Evolutionary conservation across 352 stramenopile genomes (phyloP).

Genomic region (Globisporangium apiculatum): DNA sequence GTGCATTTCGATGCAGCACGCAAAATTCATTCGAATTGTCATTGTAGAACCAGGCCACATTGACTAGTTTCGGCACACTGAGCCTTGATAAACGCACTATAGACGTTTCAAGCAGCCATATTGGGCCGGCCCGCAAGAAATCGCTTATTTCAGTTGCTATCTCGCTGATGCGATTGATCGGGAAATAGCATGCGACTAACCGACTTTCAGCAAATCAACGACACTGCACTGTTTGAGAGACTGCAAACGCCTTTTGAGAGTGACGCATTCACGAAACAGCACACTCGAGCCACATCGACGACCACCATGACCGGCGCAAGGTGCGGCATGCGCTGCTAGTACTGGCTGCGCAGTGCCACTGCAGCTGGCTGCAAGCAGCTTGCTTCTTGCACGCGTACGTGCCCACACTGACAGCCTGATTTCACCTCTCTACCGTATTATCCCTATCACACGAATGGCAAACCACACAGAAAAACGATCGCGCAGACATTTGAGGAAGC

Average conservation of each 20-base stretch:
- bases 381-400: too few species aligned
- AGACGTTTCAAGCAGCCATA: not conserved
- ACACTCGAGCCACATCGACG: not conserved
- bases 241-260: not conserved
- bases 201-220: not conserved
- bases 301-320: not conserved
- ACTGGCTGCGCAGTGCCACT: not conserved
- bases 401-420: not conserved
- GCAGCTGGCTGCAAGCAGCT: too few species aligned
- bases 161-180: not conserved
- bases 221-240: not conserved
- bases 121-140: not conserved
- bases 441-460: too few species aligned
- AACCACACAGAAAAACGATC: constrained; percentile 43
- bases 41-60: not conserved
- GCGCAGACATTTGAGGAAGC: constrained; percentile 50
- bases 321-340: not conserved
- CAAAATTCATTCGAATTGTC: not conserved
- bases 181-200: not conserved
- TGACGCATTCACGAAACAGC: constrained; percentile 1
- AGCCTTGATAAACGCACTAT: not conserved
- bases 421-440: not conserved
- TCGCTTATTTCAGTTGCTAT: not conserved
- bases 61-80: not conserved
- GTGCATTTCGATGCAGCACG: not conserved